Conservation (phyloP, 495 filamentous ascomycete species). For the Zalerion maritima region DNA sequence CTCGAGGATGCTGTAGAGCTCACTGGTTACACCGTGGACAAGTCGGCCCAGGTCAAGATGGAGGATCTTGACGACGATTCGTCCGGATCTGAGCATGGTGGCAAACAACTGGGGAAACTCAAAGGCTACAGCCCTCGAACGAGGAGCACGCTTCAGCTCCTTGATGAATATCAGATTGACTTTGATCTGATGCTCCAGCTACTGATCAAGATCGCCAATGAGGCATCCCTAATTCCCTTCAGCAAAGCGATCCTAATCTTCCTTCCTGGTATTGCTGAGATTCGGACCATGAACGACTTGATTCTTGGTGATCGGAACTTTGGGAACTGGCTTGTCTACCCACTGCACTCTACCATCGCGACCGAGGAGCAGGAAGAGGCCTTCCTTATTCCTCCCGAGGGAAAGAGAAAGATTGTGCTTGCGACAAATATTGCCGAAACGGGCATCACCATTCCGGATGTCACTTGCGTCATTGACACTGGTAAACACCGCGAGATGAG, state of each 20-base stretch:
- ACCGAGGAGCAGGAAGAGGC: constrained; percentile 90
- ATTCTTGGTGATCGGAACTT: constrained; percentile 58
- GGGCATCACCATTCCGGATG: constrained; percentile 91
- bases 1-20: constrained; percentile 82
- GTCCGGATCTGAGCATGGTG: constrained; percentile 32
- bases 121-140: constrained; percentile 61
- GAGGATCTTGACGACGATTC: constrained; percentile 43
- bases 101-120: constrained; percentile 35
- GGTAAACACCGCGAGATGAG: constrained; percentile 94
- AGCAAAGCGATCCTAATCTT: constrained; percentile 92
- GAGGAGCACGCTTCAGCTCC: constrained; percentile 50
- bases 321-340: constrained; percentile 64
- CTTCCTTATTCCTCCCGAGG: constrained; percentile 69
- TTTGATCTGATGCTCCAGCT: constrained; percentile 67
- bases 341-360: constrained; percentile 87
- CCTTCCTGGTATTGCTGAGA: constrained; percentile 86
- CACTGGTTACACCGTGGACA: constrained; percentile 53
- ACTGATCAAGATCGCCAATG: constrained; percentile 54
- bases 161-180: constrained; percentile 79
- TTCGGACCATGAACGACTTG: constrained; percentile 72
- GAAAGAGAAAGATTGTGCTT: constrained; percentile 77
- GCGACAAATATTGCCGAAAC: constrained; percentile 97
- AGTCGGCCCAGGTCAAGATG: constrained; percentile 28
- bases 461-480: constrained; percentile 88
- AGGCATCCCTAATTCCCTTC: constrained; percentile 47